Conservation (phyloP, 768 basidiomycete genomes). For the Heimioporus sp. region DNA sequence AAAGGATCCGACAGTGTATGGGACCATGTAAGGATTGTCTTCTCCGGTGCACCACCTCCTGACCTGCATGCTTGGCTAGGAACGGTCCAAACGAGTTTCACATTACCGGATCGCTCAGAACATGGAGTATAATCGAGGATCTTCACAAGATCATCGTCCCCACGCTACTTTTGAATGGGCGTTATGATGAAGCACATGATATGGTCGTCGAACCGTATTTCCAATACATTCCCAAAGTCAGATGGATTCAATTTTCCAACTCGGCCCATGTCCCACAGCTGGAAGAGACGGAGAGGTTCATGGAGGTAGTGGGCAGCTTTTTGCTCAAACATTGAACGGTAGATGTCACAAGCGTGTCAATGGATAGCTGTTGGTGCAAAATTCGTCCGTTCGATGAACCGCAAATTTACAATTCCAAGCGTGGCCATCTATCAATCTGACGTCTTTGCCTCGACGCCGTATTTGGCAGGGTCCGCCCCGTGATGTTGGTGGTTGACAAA, state of each 20-base stretch:
- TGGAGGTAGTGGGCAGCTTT: slow-evolving; percentile 32
- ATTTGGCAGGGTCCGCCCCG: slow-evolving; percentile 83
- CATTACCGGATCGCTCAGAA: slow-evolving; percentile 32
- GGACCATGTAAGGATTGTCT: slow-evolving; percentile 40
- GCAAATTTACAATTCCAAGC: slow-evolving; percentile 7
- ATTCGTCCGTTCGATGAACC: neutral
- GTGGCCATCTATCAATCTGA: slow-evolving; percentile 17
- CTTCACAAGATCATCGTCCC: slow-evolving; percentile 32
- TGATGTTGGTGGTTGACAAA: slow-evolving; percentile 89
- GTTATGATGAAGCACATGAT: slow-evolving; percentile 37
- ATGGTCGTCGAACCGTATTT: slow-evolving; percentile 33
- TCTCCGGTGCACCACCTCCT: neutral
- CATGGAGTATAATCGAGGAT: slow-evolving; percentile 35
- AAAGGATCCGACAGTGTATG: slow-evolving; percentile 47
- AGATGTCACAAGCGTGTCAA: neutral
- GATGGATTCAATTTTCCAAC: slow-evolving; percentile 37
- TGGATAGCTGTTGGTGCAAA: neutral
- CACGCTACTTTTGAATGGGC: slow-evolving; percentile 37
- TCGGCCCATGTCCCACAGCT: slow-evolving; percentile 36
- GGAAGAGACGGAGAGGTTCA: slow-evolving; percentile 37
- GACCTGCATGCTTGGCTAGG: slow-evolving; percentile 22
- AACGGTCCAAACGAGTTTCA: slow-evolving; percentile 40
- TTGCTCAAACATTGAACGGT: slow-evolving; percentile 15
- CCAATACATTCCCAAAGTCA: slow-evolving; percentile 28
- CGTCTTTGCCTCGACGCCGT: slow-evolving; percentile 43